Evolutionary conservation across 2,329 filamentous ascomycete genomes (phyloP).

Genomic region (Xylariaceae sp.): DNA sequence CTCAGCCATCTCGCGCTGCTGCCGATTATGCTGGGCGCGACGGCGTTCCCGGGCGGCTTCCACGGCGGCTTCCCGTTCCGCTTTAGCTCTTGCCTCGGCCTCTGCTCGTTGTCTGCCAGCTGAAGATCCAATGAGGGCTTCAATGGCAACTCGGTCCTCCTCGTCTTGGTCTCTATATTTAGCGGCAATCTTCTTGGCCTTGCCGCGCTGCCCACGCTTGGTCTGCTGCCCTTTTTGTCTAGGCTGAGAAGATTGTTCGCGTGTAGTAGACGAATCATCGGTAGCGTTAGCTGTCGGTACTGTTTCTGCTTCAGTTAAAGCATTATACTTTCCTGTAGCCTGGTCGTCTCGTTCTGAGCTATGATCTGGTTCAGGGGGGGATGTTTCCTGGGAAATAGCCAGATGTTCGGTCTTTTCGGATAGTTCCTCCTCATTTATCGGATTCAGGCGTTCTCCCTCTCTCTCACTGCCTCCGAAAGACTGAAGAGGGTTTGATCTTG

Average conservation of each 20-base stretch:
- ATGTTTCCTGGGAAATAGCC: constrained; percentile 19
- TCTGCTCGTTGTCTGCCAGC: constrained; percentile 70
- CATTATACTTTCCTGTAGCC: constrained; percentile 38
- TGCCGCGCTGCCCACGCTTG: constrained; percentile 78
- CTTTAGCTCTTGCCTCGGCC: constrained; percentile 71
- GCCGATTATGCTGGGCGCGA: constrained; percentile 77
- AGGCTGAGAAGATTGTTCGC: constrained; percentile 32
- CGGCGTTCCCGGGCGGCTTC: constrained; percentile 76
- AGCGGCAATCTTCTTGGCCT: constrained; percentile 83
- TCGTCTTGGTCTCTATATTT: constrained; percentile 97
- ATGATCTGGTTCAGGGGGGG: constrained; percentile 6
- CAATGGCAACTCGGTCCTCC: constrained; percentile 83
- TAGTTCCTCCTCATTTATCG: constrained; percentile 27
- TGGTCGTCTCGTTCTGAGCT: constrained; percentile 44
- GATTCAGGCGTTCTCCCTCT: constrained; percentile 30
- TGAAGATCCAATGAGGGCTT: constrained; percentile 82
- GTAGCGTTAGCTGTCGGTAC: constrained; percentile 39
- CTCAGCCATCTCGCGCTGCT: constrained; percentile 76
- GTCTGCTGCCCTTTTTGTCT: constrained; percentile 52
- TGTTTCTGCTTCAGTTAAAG: constrained; percentile 34
- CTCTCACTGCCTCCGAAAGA: constrained; percentile 34
- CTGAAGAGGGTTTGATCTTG: constrained; percentile 46
- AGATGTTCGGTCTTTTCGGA: constrained; percentile 32
- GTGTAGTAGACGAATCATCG: constrained; percentile 37
- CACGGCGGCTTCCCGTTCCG: constrained; percentile 72